A percentile compares a stretch with the other conserved stretches of the same genome.
phyloP scores from a whole-genome alignment of 2,329 filamentous ascomycete species.

The Bipolaris bicolor region DNA sequence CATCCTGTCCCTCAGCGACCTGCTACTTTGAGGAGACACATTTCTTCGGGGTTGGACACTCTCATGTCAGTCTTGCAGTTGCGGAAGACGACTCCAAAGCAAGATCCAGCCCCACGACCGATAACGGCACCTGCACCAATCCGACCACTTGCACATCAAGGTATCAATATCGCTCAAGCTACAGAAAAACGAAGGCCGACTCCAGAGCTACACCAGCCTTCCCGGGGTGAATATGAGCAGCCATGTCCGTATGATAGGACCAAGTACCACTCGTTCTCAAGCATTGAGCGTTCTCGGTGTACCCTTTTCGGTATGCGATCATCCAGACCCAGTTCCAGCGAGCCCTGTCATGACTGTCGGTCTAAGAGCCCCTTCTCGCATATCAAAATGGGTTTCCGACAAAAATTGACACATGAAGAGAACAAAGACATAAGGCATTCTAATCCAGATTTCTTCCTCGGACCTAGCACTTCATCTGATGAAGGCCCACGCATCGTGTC shows the following conservation, averaged over 20 bases:
- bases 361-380: constrained; percentile 20
- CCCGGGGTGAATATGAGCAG: constrained; percentile 8
- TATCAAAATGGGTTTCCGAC: constrained; percentile 1
- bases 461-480: constrained; percentile 8
- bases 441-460: not conserved
- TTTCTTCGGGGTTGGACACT: constrained; percentile 23
- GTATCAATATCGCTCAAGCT: too few species aligned
- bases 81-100: constrained; percentile 7
- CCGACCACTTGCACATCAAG: not conserved
- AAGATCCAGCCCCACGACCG: not conserved
- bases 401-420: not conserved
- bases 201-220: constrained; percentile 14
- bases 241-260: constrained; percentile 28
- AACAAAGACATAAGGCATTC: not conserved
- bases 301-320: constrained; percentile 25
- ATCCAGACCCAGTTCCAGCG: constrained; percentile 5
- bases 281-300: constrained; percentile 23
- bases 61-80: constrained; percentile 13
- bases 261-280: constrained; percentile 26
- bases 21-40: constrained; percentile 20
- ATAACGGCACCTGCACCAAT: not conserved
- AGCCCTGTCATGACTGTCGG: constrained; percentile 23
- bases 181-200: not conserved
- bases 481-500: constrained; percentile 18
- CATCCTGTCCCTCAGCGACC: constrained; percentile 14